Base-by-base conservation (phyloP, 2,329 filamentous ascomycete genomes). In the Anthostomella pinea region DNA sequence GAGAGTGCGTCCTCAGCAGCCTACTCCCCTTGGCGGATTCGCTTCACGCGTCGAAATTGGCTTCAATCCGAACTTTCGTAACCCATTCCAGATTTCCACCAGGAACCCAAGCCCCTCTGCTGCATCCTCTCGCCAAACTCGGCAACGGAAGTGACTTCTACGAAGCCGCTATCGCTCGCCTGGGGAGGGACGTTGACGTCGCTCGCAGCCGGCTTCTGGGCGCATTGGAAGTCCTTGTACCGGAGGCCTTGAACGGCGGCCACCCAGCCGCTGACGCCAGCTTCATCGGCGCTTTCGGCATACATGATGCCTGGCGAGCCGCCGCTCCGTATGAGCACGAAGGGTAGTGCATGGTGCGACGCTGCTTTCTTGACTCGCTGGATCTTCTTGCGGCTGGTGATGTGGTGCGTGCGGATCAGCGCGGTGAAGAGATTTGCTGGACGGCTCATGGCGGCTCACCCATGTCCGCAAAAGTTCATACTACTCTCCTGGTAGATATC, bases 291-390 rank as follows among this genome's bases (percentile, higher is more conserved):
- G 2, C 79, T 77, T 55, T 87, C 81, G 32, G 82, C 84, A 54
- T 88, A 87, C 85, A 90, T 89, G 48, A 90, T 80, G 2, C 85
- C 85, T 0, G 85, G 85, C 16, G 74, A 75, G 2, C 80, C 78
- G 8, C 85, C 83, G 44, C 74, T 80, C 17, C 84, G 75, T 1
- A 87, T 66, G 3, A 89, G 65, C 2, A 83, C 77, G 46, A 76
- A 82, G 33, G 81, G 74, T 38, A 79, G 65, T 47, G 76, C 67
- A 30, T 74, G 68, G 20, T 75, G 69, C 6, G 82, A 79, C 3
- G 77, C 73, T 2, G 81, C 79, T 58, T 84, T 83, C 33, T 70
- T 77, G 15, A 90, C 70, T 38, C 63, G 64, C 6, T 66, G 63
- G 1, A 74, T 63, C 56, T 90, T 90, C 57, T 87, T 88, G 46